Conservation (phyloP, 768 basidiomycete genomes). For the Clathrus columnatus region DNA sequence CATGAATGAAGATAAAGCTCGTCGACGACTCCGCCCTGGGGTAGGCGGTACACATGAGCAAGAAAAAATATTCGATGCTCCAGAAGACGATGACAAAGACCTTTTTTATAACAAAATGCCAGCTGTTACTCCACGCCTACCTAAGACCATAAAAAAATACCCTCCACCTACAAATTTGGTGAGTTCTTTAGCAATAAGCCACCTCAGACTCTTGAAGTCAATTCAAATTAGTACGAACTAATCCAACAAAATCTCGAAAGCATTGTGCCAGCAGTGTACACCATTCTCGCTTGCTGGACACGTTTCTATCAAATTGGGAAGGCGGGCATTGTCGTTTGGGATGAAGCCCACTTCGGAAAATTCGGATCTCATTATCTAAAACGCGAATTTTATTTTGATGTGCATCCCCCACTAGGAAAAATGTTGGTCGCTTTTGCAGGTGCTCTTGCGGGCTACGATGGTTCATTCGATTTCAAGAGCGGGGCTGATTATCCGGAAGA, state of each 20-base stretch:
- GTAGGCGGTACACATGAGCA: conserved; percentile 16
- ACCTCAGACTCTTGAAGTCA: conserved; percentile 14
- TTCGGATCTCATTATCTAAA: conserved; percentile 98
- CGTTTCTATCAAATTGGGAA: conserved; percentile 90
- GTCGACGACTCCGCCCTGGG: conserved; percentile 32
- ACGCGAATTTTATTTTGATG: conserved; percentile 98
- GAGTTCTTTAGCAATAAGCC: neutral
- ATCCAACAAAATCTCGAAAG: conserved; percentile 72
- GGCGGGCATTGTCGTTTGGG: conserved; percentile 86
- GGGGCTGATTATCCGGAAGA: conserved; percentile 73
- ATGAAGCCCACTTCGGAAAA: conserved; percentile 99
- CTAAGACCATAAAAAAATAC: neutral
- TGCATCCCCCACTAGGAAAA: conserved; percentile 96
- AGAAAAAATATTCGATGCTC: conserved; percentile 27
- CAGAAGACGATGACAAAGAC: conserved; percentile 61
- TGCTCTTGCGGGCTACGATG: conserved; percentile 84
- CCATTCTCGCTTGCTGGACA: conserved; percentile 89
- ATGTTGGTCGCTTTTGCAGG: conserved; percentile 97
- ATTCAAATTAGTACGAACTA: conserved; percentile 52
- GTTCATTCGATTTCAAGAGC: conserved; percentile 89
- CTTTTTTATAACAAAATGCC: conserved; percentile 37
- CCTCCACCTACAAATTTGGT: conserved; percentile 10
- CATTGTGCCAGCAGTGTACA: conserved; percentile 76
- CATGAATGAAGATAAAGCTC: conserved; percentile 41
- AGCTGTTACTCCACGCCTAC: conserved; percentile 13